A percentile compares a stretch with the other conserved stretches of the same genome.
phyloP scores from a whole-genome alignment of 768 basidiomycete genomes.

The Termitomyces sp. region DNA sequence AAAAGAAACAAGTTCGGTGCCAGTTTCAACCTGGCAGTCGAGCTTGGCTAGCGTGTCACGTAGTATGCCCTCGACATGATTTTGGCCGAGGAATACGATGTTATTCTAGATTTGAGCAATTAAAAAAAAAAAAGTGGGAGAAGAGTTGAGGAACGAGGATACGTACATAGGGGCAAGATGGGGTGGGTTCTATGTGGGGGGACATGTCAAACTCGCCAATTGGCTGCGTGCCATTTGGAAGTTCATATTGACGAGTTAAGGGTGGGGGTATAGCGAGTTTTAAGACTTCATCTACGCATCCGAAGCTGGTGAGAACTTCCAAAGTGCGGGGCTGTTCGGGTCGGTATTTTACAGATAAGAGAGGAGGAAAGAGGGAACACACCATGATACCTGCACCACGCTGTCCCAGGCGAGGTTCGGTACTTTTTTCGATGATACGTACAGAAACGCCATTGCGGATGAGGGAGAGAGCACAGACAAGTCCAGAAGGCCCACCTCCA shows the following conservation, averaged over 20 bases:
- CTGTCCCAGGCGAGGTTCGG: constrained; percentile 28
- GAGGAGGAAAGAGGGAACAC: neutral
- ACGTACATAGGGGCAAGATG: constrained; percentile 30
- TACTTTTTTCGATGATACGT: constrained; percentile 46
- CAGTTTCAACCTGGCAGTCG: constrained; percentile 34
- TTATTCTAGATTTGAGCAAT: constrained; percentile 21
- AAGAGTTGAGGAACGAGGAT: neutral
- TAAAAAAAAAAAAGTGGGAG: neutral
- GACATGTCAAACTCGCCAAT: constrained; percentile 29
- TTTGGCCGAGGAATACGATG: constrained; percentile 30
- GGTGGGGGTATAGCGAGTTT: constrained; percentile 21
- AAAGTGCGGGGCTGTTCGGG: constrained; percentile 36
- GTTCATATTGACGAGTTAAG: constrained; percentile 29
- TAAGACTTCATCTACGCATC: constrained; percentile 31
- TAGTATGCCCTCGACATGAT: constrained; percentile 32
- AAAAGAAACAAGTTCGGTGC: constrained; percentile 40
- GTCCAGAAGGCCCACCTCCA: constrained; percentile 42
- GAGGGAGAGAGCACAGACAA: constrained; percentile 37
- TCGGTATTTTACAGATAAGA: neutral
- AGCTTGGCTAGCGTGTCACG: constrained; percentile 27
- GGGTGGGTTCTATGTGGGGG: constrained; percentile 23
- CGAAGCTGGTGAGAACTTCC: constrained; percentile 37
- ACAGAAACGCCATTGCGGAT: constrained; percentile 41
- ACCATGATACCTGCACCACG: constrained; percentile 37
- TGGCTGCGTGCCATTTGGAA: constrained; percentile 22